phyloP scores from a whole-genome alignment of 31 red algal species.

The Bonnemaisonia californica region DNA sequence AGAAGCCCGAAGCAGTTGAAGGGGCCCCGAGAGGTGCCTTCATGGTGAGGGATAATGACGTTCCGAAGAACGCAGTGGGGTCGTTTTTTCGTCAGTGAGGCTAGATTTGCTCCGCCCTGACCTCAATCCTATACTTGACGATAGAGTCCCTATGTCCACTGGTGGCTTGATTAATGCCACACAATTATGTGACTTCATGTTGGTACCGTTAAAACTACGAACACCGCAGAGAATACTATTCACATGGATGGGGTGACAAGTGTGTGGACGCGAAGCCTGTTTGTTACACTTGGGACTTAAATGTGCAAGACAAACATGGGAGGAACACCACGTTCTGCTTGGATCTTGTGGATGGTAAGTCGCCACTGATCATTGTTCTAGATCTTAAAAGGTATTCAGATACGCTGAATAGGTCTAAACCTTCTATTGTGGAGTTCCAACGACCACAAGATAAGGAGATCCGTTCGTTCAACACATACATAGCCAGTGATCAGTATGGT shows the following conservation, averaged over 20 bases:
- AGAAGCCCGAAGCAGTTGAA: no score
- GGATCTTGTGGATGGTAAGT: constrained; percentile 21
- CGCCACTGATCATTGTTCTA: constrained; percentile 18
- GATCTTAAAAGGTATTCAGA: neutral
- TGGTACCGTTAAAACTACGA: constrained; percentile 5
- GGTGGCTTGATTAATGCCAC: constrained; percentile 26
- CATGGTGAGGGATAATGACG: neutral
- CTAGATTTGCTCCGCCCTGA: constrained; percentile 14
- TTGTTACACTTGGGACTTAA: constrained; percentile 20
- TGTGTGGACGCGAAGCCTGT: constrained; percentile 29
- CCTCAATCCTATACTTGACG: constrained; percentile 36
- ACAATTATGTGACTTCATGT: constrained; percentile 1
- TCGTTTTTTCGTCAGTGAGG: constrained; percentile 51
- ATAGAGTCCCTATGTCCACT: constrained; percentile 33
- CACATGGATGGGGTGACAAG: constrained; percentile 47
- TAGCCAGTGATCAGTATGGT: neutral
- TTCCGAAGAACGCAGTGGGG: neutral
- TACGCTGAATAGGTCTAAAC: neutral
- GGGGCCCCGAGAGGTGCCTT: no score
- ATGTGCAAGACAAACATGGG: neutral
- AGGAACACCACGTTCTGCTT: constrained; percentile 18
- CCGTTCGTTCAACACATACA: constrained; percentile 5
- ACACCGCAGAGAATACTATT: constrained; percentile 6
- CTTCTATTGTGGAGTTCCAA: neutral
- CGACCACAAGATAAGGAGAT: neutral